These are phyloP conservation scores for Pseudonectria buxi DNA, from an alignment of 2,329 filamentous ascomycete genomes.

Conservation along the genomic window DNA sequence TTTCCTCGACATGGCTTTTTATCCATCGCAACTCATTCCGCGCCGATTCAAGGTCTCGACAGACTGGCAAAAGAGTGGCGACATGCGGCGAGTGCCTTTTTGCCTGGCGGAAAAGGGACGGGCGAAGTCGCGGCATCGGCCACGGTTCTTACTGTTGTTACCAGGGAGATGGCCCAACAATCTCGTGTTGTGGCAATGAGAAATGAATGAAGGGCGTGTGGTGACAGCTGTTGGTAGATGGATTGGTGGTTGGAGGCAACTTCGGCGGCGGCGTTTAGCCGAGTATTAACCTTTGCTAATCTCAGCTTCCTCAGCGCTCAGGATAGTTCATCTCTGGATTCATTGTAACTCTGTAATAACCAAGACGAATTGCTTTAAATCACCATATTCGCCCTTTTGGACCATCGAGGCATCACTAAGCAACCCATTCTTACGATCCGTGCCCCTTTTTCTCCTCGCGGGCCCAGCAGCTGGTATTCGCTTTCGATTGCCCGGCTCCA, in stretches of 20 bases:
- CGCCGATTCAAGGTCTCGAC: conserved; percentile 56
- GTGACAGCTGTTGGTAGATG: neutral
- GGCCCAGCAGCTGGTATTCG: too few relatives aligned
- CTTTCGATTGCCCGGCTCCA: too few relatives aligned
- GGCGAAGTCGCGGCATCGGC: conserved; percentile 58
- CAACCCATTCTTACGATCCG: too few relatives aligned
- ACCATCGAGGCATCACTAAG: too few relatives aligned
- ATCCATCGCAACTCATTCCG: conserved; percentile 70
- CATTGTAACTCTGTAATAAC: too few relatives aligned
- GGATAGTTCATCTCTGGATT: conserved; percentile 5
- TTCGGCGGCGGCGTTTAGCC: conserved; percentile 16
- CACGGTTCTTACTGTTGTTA: conserved; percentile 9
- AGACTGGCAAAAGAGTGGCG: conserved; percentile 54
- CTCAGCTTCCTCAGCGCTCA: conserved; percentile 6
- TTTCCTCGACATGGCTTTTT: conserved; percentile 46
- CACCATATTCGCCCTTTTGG: neutral
- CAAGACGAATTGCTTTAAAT: too few relatives aligned
- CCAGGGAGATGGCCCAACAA: too few relatives aligned
- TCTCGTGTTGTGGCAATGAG: too few relatives aligned
- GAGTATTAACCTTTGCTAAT: conserved; percentile 22
- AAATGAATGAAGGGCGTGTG: neutral
- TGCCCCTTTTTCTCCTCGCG: too few relatives aligned
- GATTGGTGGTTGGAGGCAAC: neutral
- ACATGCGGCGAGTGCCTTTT: conserved; percentile 48
- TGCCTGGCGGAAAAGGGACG: conserved; percentile 49